A percentile compares a stretch with the other conserved stretches of the same genome.
phyloP scores from a whole-genome alignment of 1,139 yeast genomes.

The Yamadazyma pseudoaaseri region DNA sequence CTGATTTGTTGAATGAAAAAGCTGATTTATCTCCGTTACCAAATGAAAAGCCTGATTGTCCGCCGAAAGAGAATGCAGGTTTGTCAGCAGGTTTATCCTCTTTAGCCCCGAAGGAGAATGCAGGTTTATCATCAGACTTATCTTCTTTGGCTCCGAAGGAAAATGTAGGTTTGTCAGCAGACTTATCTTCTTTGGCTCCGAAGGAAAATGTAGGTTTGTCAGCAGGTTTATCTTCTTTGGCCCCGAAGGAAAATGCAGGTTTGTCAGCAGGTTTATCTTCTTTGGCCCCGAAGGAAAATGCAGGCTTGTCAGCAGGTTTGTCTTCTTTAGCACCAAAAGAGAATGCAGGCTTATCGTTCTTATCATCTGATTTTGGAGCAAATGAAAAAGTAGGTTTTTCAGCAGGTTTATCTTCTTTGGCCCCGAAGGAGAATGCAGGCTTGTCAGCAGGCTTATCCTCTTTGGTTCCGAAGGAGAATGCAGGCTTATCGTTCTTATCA shows the following conservation, averaged over 20 bases:
- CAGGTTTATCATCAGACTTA: constrained; percentile 8
- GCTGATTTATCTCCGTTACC: constrained; percentile 19
- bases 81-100: constrained; percentile 10
- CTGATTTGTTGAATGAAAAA: constrained; percentile 21
- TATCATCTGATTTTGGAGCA: neutral
- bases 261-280: constrained; percentile 8
- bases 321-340: constrained; percentile 12
- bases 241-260: constrained; percentile 19
- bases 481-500: constrained; percentile 13
- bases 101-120: constrained; percentile 11
- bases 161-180: constrained; percentile 7
- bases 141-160: constrained; percentile 14
- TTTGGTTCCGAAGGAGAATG: constrained; percentile 13
- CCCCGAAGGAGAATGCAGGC: constrained; percentile 17
- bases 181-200: constrained; percentile 6
- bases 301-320: constrained; percentile 15
- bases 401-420: constrained; percentile 2
- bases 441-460: constrained; percentile 5
- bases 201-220: constrained; percentile 18
- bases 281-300: constrained; percentile 14
- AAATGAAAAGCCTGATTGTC: constrained; percentile 17
- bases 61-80: constrained; percentile 30
- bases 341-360: constrained; percentile 11
- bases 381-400: no score
- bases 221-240: constrained; percentile 2